Evolutionary conservation across 1,284 basidiomycete genomes (phyloP).

Genomic region (Ceratobasidium sp.): DNA sequence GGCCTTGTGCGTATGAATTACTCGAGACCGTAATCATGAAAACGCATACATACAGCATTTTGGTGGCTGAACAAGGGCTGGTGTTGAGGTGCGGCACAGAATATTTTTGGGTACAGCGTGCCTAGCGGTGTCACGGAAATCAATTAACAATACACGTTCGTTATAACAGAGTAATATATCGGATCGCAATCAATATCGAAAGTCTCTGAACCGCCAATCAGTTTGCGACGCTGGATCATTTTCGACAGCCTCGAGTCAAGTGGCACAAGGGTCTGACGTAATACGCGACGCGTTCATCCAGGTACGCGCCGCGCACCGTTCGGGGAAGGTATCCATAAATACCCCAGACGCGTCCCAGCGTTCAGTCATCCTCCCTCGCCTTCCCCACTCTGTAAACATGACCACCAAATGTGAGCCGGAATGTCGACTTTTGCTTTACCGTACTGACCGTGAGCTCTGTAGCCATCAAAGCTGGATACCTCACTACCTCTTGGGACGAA

Average conservation of each 20-base stretch:
- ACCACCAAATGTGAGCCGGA: conserved; percentile 26
- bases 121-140: too few species aligned
- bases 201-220: too few species aligned
- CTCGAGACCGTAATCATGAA: too few species aligned
- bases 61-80: too few species aligned
- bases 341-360: neutral
- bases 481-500: conserved; percentile 41
- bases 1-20: too few species aligned
- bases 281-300: conserved; percentile 14
- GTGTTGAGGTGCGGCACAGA: too few species aligned
- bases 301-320: neutral
- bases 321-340: neutral
- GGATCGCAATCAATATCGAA: too few species aligned
- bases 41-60: too few species aligned
- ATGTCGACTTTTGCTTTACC: neutral
- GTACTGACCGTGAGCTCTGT: neutral
- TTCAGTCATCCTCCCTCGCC: neutral
- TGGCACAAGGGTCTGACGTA: conserved; percentile 24
- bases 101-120: too few species aligned
- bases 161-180: too few species aligned
- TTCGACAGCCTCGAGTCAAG: neutral
- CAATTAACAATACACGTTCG: too few species aligned
- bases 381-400: neutral
- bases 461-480: conserved; percentile 41
- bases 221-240: neutral